Percentiles rank a stretch among this genome's conserved stretches.
Evolutionary conservation across 768 basidiomycete species (phyloP).

Genomic region (Hygrocybe punicea): DNA sequence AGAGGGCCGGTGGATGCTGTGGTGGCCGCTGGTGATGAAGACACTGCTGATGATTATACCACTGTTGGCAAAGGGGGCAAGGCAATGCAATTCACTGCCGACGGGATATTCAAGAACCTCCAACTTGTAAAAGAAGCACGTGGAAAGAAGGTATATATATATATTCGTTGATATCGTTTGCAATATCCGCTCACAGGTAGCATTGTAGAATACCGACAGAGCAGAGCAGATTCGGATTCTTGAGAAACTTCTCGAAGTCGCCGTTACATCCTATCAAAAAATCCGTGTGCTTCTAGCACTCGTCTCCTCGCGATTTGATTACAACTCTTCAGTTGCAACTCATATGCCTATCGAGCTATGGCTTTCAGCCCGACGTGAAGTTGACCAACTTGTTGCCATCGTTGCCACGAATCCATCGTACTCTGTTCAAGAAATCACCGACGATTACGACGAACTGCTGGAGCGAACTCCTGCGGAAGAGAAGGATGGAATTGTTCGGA

Average conservation of each 20-base stretch:
- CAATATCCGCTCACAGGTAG: conserved; percentile 4
- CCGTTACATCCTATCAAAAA: conserved; percentile 84
- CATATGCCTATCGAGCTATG: conserved; percentile 94
- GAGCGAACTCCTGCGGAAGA: conserved; percentile 79
- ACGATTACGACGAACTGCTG: conserved; percentile 86
- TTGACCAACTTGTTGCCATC: conserved; percentile 82
- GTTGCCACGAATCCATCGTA: conserved; percentile 70
- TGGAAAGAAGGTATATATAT: conserved; percentile 77
- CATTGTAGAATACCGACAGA: conserved; percentile 86
- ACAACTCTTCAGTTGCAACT: conserved; percentile 79
- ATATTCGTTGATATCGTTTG: not conserved
- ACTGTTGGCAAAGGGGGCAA: conserved; percentile 91
- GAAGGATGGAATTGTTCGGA: conserved; percentile 69
- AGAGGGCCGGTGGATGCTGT: not conserved
- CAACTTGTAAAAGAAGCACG: conserved; percentile 90
- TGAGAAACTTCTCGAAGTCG: conserved; percentile 80
- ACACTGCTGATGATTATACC: conserved; percentile 68
- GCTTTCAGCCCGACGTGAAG: conserved; percentile 80
- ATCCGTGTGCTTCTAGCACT: conserved; percentile 93
- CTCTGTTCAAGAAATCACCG: conserved; percentile 78
- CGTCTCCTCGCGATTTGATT: conserved; percentile 94
- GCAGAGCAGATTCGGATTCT: conserved; percentile 90
- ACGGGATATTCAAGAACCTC: conserved; percentile 88
- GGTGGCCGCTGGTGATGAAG: conserved; percentile 40
- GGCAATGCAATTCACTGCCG: conserved; percentile 73